Evolutionary conservation across 371 early-diverging fungal genomes (phyloP), one percentile per base, ranked within the genome.

Genomic region (Mortierella sp.): DNA sequence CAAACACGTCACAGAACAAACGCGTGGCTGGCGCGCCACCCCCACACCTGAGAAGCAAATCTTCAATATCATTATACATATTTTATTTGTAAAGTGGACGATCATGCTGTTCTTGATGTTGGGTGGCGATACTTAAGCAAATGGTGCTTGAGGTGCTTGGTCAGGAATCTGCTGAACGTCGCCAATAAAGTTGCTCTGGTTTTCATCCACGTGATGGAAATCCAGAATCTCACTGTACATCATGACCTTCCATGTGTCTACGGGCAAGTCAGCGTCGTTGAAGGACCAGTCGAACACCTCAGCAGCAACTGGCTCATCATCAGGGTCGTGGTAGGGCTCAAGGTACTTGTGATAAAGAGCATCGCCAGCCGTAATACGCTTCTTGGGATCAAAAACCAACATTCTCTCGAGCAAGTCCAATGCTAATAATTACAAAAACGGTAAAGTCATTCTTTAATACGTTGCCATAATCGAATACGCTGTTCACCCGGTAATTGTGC

Each of bases 251-350:
- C 96, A 96, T 69, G 93, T 91, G 64, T 95, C 96, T 13, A 94
- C 89, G 7, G 95, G 91, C 74, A 96, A 80, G 66, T 97, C 96
- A 2, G 94, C 94, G 68, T 96, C 96, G 60, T 93, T 95, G 84
- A 96, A 97, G 1, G 96, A 95, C 98, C 98, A 97, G 85, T 97
- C 97, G 77, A 97, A 97, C 71, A 86, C 87, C 63, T 89, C 89
- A 5, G 88, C 91, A 29, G 96, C 95, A 22, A 85, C 86, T 19
- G 94, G 95, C 76, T 98, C 98, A 78, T 98, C 98, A n/a, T 92
- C 88, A 31, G 90, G 92, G 74, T 98, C 98, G 83, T 97, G 98
- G 83, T 97, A 97, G 26, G 94, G 93, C 70, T 93, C 95, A 60
- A 99, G 91, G 74, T 92, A 90, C 61, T 83, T 90, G 78, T 96